Conservation (phyloP, 2,329 filamentous ascomycete genomes). For the Verruconis gallopava region DNA sequence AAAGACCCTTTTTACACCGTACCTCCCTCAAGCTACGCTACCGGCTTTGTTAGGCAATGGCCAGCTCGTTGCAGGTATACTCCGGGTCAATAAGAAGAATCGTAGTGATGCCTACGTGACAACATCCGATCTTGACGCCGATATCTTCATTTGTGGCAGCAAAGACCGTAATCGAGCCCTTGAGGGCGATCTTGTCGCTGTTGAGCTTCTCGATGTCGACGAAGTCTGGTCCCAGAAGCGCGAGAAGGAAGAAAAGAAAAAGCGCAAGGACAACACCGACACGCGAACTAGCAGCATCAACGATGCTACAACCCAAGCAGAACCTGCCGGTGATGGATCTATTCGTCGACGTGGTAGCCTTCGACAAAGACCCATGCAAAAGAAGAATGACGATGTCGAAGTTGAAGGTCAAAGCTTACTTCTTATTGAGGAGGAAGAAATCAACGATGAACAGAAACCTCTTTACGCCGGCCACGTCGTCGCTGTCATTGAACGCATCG, state of each 20-base stretch:
- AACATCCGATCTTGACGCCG: slow-evolving; percentile 84
- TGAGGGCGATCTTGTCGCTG: slow-evolving; percentile 87
- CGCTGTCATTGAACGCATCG: slow-evolving; percentile 90
- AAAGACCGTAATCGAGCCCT: slow-evolving; percentile 96
- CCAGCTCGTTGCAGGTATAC: slow-evolving; percentile 87
- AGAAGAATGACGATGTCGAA: slow-evolving; percentile 99
- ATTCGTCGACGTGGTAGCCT: slow-evolving; percentile 88
- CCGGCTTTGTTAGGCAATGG: slow-evolving; percentile 84
- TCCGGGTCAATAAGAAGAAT: slow-evolving; percentile 99
- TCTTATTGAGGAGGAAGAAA: slow-evolving; percentile 95
- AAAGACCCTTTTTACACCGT: slow-evolving; percentile 97
- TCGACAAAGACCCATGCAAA: slow-evolving; percentile 91
- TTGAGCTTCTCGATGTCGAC: slow-evolving; percentile 93
- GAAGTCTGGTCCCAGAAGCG: slow-evolving; percentile 98
- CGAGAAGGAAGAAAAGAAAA: slow-evolving; percentile 99
- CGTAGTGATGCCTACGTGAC: slow-evolving; percentile 96
- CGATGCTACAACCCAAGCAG: slow-evolving; percentile 42
- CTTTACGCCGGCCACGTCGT: slow-evolving; percentile 95
- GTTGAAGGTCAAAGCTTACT: slow-evolving; percentile 95
- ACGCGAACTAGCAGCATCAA: slow-evolving; percentile 66
- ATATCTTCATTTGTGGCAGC: slow-evolving; percentile 99
- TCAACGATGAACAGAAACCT: slow-evolving; percentile 95
- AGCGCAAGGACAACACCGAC: slow-evolving; percentile 96
- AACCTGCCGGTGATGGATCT: slow-evolving; percentile 63
- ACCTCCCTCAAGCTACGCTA: slow-evolving; percentile 85